Evolutionary conservation across 1,284 basidiomycete species (phyloP).

Genomic region (Malassezia psittaci): DNA sequence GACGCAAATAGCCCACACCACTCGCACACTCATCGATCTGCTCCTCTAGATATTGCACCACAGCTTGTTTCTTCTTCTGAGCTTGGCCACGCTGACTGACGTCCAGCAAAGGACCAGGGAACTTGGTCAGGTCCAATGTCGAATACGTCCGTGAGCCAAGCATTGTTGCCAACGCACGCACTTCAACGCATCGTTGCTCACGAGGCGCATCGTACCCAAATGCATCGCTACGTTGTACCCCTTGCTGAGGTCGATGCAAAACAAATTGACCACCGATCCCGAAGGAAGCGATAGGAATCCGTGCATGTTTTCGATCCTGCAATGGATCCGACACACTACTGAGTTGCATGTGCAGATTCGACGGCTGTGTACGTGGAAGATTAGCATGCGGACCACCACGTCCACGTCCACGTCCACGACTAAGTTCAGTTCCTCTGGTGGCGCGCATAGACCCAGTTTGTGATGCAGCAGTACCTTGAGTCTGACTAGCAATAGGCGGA

Average conservation of each 20-base stretch:
- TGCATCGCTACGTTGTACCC: constrained; percentile 3
- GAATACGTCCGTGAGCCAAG: constrained; percentile 29
- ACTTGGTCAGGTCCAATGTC: constrained; percentile 33
- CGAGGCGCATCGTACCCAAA: constrained; percentile 11
- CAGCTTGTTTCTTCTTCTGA: constrained; percentile 34
- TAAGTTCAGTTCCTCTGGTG: too few relatives aligned
- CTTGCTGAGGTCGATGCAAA: constrained; percentile 28
- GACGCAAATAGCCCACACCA: constrained; percentile 36
- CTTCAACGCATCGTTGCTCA: constrained; percentile 19
- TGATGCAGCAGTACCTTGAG: too few relatives aligned
- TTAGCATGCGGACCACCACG: too few relatives aligned
- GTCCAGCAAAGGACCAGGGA: constrained; percentile 41
- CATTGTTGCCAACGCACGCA: constrained; percentile 24
- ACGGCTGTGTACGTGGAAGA: too few relatives aligned
- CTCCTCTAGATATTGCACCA: constrained; percentile 36
- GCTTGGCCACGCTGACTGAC: constrained; percentile 20
- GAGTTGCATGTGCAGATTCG: too few relatives aligned
- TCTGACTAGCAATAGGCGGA: too few relatives aligned
- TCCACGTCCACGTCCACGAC: too few relatives aligned
- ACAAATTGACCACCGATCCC: constrained; percentile 42
- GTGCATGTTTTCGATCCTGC: constrained; percentile 27
- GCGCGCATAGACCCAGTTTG: too few relatives aligned
- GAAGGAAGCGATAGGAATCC: constrained; percentile 36
- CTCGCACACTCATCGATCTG: constrained; percentile 30
- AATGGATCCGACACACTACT: constrained; percentile 20